A percentile compares a stretch with the other conserved stretches of the same genome.
phyloP scores from a whole-genome alignment of 441 rosid species.

The Populus hybrid region DNA sequence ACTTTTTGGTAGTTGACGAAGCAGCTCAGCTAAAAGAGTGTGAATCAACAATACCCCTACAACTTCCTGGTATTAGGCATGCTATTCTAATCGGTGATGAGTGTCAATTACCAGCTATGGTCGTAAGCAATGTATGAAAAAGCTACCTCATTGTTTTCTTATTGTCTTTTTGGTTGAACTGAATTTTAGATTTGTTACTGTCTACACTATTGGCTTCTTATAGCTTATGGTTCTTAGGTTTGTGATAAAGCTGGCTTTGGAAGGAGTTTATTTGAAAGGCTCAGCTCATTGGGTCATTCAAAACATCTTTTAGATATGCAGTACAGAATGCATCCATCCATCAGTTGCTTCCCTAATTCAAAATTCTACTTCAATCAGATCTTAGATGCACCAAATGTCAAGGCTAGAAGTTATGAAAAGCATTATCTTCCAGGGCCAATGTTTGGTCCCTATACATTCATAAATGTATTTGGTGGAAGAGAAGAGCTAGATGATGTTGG shows the following conservation, averaged over 20 bases:
- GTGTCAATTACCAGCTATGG: slow-evolving; percentile 12
- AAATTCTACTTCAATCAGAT: slow-evolving; percentile 33
- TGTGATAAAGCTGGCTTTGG: slow-evolving; percentile 41
- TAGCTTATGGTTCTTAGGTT: slow-evolving; percentile 21
- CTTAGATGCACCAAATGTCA: slow-evolving; percentile 34
- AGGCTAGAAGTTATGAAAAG: slow-evolving; percentile 17
- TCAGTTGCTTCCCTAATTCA: slow-evolving; percentile 43
- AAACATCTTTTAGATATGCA: slow-evolving; percentile 41
- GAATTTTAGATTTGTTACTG: background rate
- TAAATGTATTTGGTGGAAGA: too few species aligned
- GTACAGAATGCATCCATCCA: slow-evolving; percentile 57
- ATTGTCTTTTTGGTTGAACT: background rate
- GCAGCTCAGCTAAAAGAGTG: slow-evolving; percentile 7
- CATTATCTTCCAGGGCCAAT: slow-evolving; percentile 36
- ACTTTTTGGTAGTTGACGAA: slow-evolving; percentile 23
- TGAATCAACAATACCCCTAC: background rate
- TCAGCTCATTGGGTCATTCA: slow-evolving; percentile 33
- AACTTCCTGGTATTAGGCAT: background rate
- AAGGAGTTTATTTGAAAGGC: slow-evolving; percentile 51
- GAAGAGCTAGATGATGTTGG: too few species aligned
- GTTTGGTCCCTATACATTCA: too few species aligned
- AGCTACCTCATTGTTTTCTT: slow-evolving; percentile 1
- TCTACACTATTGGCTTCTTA: background rate
- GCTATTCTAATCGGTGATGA: slow-evolving; percentile 5
- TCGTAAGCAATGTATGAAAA: slow-evolving; percentile 40